Evolutionary conservation across 768 basidiomycete species (phyloP), one percentile per base, ranked within the genome.

Genomic region (Lanmaoa rubissima): DNA sequence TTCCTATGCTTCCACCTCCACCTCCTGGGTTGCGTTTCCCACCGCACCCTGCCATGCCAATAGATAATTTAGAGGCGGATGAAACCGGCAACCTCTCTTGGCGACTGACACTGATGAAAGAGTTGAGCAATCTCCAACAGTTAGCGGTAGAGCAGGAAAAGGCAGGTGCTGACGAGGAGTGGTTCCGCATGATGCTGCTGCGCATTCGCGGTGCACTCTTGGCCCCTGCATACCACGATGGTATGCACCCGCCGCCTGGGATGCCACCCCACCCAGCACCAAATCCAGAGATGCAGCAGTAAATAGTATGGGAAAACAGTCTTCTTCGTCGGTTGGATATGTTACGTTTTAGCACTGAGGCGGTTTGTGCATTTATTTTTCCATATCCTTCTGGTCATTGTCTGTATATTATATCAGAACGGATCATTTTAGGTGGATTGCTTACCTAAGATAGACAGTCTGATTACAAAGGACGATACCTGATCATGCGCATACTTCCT

Each of bases 161-260:
- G 73, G 83, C 84, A 19, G 87, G 87, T 32, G 86, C 81, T 3
- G 89, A 90, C 49, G 84, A 83, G 44, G 91, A 93, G 59, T 94
- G 91, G 91, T 94, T 86, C 64, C 76, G 87, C 60, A 86, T 89
- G 82, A 92, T 93, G 90, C 67, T 92, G 10, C 78, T 89, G 66
- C 83, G 88, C n/a, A 84, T 92, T 42, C 78, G 91, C 53, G 79
- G 79, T 43, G 87, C 87, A 17, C 76, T 92, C 60, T 83, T 91
- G 82, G 82, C 76, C 4, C 70, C 73, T 50, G 69, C 75, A 1
- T 71, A 71, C 34, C 70, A 60, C 41, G 73, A 76, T 34, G 75
- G 70, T 19, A 70, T 75, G 70, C 75, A 69, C 48, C 73, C 73
- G 11, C 70, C 73, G 1, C 72, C 71, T 28, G 71, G 72, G 19